Evolutionary conservation across 164 flowering plant species (phyloP), one percentile per base, ranked within the genome.

Genomic region (Aristolochia contorta): DNA sequence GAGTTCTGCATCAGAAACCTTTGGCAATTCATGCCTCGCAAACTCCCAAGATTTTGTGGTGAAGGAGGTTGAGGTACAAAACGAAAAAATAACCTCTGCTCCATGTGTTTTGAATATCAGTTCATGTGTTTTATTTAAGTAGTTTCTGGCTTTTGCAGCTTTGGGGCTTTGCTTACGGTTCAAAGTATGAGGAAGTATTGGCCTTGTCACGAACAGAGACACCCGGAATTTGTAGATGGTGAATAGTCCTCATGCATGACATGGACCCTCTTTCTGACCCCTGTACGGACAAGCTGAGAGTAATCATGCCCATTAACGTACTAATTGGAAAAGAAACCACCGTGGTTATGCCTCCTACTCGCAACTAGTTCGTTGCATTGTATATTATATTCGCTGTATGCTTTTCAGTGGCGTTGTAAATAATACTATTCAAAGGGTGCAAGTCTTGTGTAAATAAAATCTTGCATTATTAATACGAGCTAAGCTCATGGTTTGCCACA

Each of bases 11-110:
- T 94, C 99, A 12, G 99, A 94, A 65, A 94, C 99, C 27, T 94
- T 86, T 75, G 99, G 88, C 37, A 94, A 94, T 72, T 68, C 93
- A 32, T 87, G 99, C 74, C 91, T 94, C 55, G 88, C 99, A 13
- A 67, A 69, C 64, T 58, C 95, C 0, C 73, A 83, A 71, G 90
- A 86, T 59, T 94, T 94, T 62, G 82, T 83, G 41, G 88, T 94
- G 57, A 94, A 94, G 77, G 96, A 89, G 73, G 81, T 91, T 46
- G 99, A 94, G 97, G 99, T 90, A 68, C n/a, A 62, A 58, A 27
- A 22, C n/a, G 23, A 30, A 30, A 30, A 30, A 16, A 19, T 12
- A 24, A 20, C n/a, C 15, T 37, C 19, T 58, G 25, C 15, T 18
- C 6, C 24, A 20, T 30, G 59, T 2, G 41, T 56, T 47, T 14